Conservation (phyloP, 371 early-diverging fungal species). For the Saksenaea vasiformis region DNA sequence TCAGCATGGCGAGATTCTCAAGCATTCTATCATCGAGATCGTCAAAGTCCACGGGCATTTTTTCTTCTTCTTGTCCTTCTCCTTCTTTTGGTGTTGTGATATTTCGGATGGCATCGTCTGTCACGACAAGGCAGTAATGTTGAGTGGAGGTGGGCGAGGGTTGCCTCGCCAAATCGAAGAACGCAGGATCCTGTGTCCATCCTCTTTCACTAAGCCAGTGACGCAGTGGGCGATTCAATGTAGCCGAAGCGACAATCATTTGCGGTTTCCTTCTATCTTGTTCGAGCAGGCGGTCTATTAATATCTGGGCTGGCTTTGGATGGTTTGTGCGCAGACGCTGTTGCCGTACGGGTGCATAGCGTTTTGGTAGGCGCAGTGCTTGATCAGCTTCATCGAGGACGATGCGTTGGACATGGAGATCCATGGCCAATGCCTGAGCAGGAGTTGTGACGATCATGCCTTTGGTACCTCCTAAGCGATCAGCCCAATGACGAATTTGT, state of each 20-base stretch:
- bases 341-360: constrained; percentile 58
- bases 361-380: constrained; percentile 60
- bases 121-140: constrained; percentile 65
- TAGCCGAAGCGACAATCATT: constrained; percentile 71
- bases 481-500: constrained; percentile 68
- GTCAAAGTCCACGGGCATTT: constrained; percentile 30
- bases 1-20: constrained; percentile 57
- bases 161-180: constrained; percentile 61
- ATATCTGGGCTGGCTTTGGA: constrained; percentile 66
- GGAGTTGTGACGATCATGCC: background rate
- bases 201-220: constrained; percentile 52
- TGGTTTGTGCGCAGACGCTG: constrained; percentile 54
- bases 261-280: constrained; percentile 37
- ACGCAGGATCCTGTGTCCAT: constrained; percentile 62
- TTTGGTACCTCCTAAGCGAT: background rate
- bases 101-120: constrained; percentile 54
- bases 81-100: constrained; percentile 18
- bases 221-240: constrained; percentile 68
- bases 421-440: constrained; percentile 12
- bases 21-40: constrained; percentile 68
- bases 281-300: constrained; percentile 53
- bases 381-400: constrained; percentile 82
- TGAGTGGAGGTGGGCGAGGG: background rate
- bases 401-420: constrained; percentile 52
- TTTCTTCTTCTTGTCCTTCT: background rate